Base-by-base conservation (phyloP, 495 filamentous ascomycete genomes). In the Xylaria scruposa region DNA sequence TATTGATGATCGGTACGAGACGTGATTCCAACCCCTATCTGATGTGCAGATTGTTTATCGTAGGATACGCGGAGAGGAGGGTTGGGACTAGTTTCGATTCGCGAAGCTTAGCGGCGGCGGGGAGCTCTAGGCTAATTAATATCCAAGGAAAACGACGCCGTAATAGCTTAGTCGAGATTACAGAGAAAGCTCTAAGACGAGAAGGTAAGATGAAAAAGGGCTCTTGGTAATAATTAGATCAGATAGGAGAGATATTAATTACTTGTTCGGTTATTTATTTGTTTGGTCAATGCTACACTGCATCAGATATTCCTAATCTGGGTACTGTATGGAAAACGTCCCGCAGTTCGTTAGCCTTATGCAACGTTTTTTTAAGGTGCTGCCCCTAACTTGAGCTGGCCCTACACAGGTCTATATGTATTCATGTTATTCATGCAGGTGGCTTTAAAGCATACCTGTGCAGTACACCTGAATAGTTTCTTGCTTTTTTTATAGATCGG, bases 301-400 rank as follows among this genome's bases (percentile, higher is more conserved):
- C n/a, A 21, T n/a, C 24, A 13, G 9, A 4, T 58, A 31, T 33
- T 26, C 53, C 29, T 33, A 29, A 58, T n/a, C 54, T 60, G 24
- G 31, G 19, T 60, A 38, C 17, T 29, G 38, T 31, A 63, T 42
- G 21, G 12, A 29, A 46, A 40, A 63, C 47, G 61, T 49, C 61
- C 61, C 42, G 61, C 61, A 64, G 38, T 15, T 47, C 42, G 61
- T 33, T 46, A 31, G 29, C 21, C 61, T 12, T 21, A 40, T 63
- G 60, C 21, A 46, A 63, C n/a, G n/a, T 13, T 64, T 42, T 40
- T 40, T 36, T 31, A 31, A 31, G 29, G 29, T 3, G 29, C 29
- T n/a, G n/a, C 29, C 29, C 29, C 29, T 31, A 31, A 31, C 29
- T 31, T 31, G 29, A 31, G 29, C n/a, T n/a, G n/a, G n/a, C n/a